Base-by-base conservation (phyloP, 495 filamentous ascomycete species). In the Trichoderma virens region DNA sequence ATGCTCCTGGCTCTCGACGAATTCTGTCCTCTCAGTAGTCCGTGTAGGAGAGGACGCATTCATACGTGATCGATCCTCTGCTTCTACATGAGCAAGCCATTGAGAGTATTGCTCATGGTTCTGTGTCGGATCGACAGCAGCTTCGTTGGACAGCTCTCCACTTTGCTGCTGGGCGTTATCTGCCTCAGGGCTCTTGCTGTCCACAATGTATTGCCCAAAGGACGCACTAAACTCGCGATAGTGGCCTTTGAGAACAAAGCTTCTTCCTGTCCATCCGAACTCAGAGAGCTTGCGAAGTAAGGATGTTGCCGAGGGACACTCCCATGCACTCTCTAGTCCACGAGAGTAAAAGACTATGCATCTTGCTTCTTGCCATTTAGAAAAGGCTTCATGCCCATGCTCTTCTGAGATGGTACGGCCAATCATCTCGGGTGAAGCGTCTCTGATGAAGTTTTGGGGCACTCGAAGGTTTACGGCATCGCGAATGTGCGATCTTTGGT, bases 341-440 rank as follows among this genome's bases (percentile, higher is more conserved):
- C 74, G 69, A 62, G 80, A 78, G 65, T 81, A 81, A 56, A 81
- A 79, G n/a, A 81, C 75, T 18, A 81, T 70, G 20, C 78, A 80
- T 59, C 72, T 75, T 59, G 69, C 78, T 23, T 72, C 70, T 14
- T 68, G 69, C 79, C 79, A 80, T 30, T 78, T 77, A 65, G 70
- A 70, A 61, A 81, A 81, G 61, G 71, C 74, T 35, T 72, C 72
- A 0, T 76, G 73, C 65, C 74, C 76, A 32, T 75, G 71, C 60
- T 78, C 75, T 32, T 81, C 78, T 32, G 74, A 73, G 20, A 81
- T 70, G 23, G 76, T 74, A 67, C 74, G 75, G 62, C 79, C 77
- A n/a, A 81, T 76, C 76, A 80, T 80, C 59, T 79, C 78, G 34
- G 79, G 73, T 0, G 73, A 73, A 23, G 77, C 77, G 28, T 69